A percentile compares a stretch with the other conserved stretches of the same genome.
These are phyloP conservation scores for Globisporangium barbulae DNA, from an alignment of 352 stramenopile species.

Conservation along the genomic window DNA sequence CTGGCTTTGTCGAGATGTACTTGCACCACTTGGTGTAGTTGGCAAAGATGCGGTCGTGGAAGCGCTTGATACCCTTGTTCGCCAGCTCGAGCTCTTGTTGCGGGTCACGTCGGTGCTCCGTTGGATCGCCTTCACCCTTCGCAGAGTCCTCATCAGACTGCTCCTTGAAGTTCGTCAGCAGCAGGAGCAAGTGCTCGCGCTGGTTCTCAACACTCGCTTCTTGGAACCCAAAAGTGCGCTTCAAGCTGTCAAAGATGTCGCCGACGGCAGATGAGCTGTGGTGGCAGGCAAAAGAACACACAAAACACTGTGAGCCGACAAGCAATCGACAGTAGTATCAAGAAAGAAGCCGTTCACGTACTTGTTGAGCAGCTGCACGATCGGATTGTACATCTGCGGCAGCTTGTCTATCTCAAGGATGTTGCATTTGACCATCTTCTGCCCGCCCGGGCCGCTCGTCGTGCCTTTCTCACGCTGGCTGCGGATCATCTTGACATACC, in stretches of 20 bases:
- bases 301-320: constrained; percentile 5
- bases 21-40: constrained; percentile 91
- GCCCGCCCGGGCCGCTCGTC: constrained; percentile 24
- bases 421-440: constrained; percentile 56
- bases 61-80: constrained; percentile 72
- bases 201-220: constrained; percentile 78
- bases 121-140: constrained; percentile 27
- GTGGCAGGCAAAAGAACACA: background rate
- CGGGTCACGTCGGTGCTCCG: constrained; percentile 49
- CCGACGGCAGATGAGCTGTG: constrained; percentile 41
- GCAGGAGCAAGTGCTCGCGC: constrained; percentile 73
- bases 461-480: constrained; percentile 65
- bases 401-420: constrained; percentile 71
- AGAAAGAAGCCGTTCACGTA: constrained; percentile 18
- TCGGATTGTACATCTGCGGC: constrained; percentile 59
- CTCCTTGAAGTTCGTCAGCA: constrained; percentile 83
- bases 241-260: constrained; percentile 91
- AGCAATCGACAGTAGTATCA: constrained; percentile 11
- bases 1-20: constrained; percentile 77
- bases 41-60: constrained; percentile 71
- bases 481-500: constrained; percentile 87
- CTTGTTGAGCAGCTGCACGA: constrained; percentile 54
- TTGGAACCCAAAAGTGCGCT: constrained; percentile 96
- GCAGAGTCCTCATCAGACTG: constrained; percentile 49
- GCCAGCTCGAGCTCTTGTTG: constrained; percentile 70